Conservation (phyloP, 345 rosid genomes). For the Durio zibethinus region DNA sequence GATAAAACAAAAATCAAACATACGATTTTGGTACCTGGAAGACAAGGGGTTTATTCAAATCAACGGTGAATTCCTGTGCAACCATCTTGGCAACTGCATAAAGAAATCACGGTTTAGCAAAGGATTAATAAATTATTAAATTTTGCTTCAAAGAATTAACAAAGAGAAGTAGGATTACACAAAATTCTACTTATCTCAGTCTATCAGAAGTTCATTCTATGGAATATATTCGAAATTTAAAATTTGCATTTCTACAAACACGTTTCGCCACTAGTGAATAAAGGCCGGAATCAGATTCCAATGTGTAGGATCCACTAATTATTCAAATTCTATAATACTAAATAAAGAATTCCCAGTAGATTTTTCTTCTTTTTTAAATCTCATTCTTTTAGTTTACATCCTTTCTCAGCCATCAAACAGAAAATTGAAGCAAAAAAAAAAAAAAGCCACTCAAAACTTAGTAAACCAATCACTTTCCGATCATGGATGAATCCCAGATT, state of each 20-base stretch:
- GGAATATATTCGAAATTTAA: not conserved
- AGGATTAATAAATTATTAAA: not conserved
- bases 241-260: too few relatives aligned
- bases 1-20: not conserved
- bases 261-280: too few relatives aligned
- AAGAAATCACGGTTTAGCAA: not conserved
- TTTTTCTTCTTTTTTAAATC: not conserved
- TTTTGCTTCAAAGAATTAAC: not conserved
- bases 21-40: slow-evolving; percentile 57
- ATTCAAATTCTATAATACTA: not conserved
- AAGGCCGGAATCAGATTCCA: not conserved
- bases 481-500: not conserved
- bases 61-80: slow-evolving; percentile 68
- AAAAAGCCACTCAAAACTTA: not conserved
- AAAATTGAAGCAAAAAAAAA: not conserved
- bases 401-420: not conserved
- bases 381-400: too few relatives aligned
- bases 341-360: not conserved
- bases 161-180: not conserved
- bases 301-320: too few relatives aligned
- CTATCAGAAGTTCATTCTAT: not conserved
- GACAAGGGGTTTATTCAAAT: slow-evolving; percentile 83
- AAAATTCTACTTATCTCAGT: not conserved
- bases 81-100: slow-evolving; percentile 58
- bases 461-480: not conserved